Percentiles rank a stretch among this genome's conserved stretches.
Conservation (phyloP, 345 rosid genomes). For the Fremontodendron californicum region DNA sequence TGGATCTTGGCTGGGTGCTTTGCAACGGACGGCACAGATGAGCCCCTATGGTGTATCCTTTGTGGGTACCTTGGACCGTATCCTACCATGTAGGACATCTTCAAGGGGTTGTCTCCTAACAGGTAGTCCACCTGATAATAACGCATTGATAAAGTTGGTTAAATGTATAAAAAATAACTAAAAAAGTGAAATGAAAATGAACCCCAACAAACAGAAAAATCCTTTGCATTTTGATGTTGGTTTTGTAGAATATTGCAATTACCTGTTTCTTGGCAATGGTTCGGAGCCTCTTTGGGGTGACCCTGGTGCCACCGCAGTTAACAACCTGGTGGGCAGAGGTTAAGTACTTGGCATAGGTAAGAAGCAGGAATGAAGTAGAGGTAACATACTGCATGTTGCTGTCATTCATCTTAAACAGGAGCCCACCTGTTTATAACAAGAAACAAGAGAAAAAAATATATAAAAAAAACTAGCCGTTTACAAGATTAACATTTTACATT, state of each 20-base stretch:
- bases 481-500: neutral
- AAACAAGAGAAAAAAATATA: constrained; percentile 14
- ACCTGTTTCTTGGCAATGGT: constrained; percentile 44
- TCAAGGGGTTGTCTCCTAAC: constrained; percentile 81
- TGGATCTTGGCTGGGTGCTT: constrained; percentile 66
- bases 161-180: neutral
- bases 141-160: neutral
- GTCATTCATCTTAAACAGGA: constrained; percentile 60
- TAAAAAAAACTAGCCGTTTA: constrained; percentile 27
- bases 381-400: constrained; percentile 75
- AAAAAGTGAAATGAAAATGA: neutral
- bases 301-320: constrained; percentile 43
- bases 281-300: constrained; percentile 44
- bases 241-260: neutral
- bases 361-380: constrained; percentile 54
- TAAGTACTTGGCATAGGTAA: constrained; percentile 67
- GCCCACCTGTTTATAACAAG: constrained; percentile 51
- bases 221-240: neutral
- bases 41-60: constrained; percentile 92
- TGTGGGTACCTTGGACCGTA: constrained; percentile 76
- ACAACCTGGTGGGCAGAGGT: constrained; percentile 35
- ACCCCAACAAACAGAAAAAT: neutral
- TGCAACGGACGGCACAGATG: constrained; percentile 72
- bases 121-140: constrained; percentile 65
- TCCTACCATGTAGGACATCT: constrained; percentile 96